Percentiles rank a stretch among this genome's conserved stretches.
These are phyloP conservation scores for Hypocreales sp. DNA, from an alignment of 2,329 filamentous ascomycete species.

Conservation along the genomic window DNA sequence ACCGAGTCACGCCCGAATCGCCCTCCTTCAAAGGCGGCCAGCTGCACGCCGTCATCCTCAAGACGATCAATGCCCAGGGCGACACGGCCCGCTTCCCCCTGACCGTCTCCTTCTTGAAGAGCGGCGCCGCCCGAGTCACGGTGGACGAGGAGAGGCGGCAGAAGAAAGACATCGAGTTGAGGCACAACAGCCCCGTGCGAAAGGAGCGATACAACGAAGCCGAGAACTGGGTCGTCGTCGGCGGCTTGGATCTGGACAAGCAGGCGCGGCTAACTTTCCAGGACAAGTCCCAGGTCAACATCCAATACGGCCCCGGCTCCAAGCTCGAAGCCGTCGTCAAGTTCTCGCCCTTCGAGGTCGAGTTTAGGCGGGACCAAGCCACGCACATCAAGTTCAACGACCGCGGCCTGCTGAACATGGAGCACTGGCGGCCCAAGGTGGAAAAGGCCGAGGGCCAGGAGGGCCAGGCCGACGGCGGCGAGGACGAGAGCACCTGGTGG, in stretches of 20 bases:
- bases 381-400: constrained; percentile 82
- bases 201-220: constrained; percentile 95
- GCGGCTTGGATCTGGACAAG: constrained; percentile 58
- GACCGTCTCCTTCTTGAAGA: constrained; percentile 76
- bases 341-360: constrained; percentile 68
- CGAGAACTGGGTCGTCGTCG: constrained; percentile 73
- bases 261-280: constrained; percentile 53
- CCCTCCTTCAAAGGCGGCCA: constrained; percentile 65
- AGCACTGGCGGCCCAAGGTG: constrained; percentile 86
- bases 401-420: constrained; percentile 77
- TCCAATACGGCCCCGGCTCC: constrained; percentile 64
- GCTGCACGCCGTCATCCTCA: constrained; percentile 67
- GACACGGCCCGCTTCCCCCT: constrained; percentile 68
- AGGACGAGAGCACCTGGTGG: constrained; percentile 92
- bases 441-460: constrained; percentile 39
- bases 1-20: constrained; percentile 56
- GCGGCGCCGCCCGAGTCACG: constrained; percentile 72
- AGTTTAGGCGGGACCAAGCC: constrained; percentile 71
- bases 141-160: constrained; percentile 84
- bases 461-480: constrained; percentile 29
- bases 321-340: constrained; percentile 72
- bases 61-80: constrained; percentile 47
- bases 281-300: constrained; percentile 51
- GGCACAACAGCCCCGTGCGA: constrained; percentile 67
- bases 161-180: constrained; percentile 76